A percentile compares a stretch with the other conserved stretches of the same genome.
Evolutionary conservation across 2,329 filamentous ascomycete genomes (phyloP).

Genomic region (Penicillium verrucosum): DNA sequence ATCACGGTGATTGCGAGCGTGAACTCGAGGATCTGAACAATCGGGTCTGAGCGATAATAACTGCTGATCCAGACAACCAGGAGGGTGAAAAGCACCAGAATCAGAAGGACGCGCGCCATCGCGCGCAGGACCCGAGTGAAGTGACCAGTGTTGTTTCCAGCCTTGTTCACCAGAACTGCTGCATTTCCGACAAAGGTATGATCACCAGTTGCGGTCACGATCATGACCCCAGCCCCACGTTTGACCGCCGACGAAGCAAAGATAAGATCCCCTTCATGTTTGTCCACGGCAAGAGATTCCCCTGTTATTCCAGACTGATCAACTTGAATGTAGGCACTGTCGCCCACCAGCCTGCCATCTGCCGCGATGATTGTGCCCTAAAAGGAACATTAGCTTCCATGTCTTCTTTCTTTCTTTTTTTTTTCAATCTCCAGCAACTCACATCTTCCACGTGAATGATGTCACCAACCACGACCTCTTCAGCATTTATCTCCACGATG

Average conservation of each 20-base stretch:
- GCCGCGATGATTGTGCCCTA: conserved; percentile 83
- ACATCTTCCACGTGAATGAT: conserved; percentile 82
- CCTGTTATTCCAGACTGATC: conserved; percentile 91
- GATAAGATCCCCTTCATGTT: conserved; percentile 75
- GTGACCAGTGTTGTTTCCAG: conserved; percentile 71
- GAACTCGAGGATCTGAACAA: conserved; percentile 76
- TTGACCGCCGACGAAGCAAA: conserved; percentile 87
- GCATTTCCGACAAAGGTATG: conserved; percentile 87
- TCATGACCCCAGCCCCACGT: conserved; percentile 80
- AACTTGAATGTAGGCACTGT: conserved; percentile 80
- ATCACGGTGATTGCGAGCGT: conserved; percentile 88
- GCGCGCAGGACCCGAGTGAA: conserved; percentile 89
- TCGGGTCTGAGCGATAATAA: conserved; percentile 82
- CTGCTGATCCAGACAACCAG: conserved; percentile 80
- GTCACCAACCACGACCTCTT: conserved; percentile 83
- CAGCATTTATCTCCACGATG: conserved; percentile 74
- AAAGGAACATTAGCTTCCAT: conserved; percentile 1
- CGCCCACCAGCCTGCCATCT: conserved; percentile 80
- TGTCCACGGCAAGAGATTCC: conserved; percentile 87
- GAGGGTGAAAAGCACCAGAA: conserved; percentile 76
- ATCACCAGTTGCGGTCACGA: conserved; percentile 81
- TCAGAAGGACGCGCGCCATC: conserved; percentile 75
- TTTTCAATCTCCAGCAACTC: conserved; percentile 17
- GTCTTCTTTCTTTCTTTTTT: neutral
- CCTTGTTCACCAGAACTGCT: conserved; percentile 78